Evolutionary conservation across 2,329 filamentous ascomycete species (phyloP).

Genomic region (Cladosporium sp.): DNA sequence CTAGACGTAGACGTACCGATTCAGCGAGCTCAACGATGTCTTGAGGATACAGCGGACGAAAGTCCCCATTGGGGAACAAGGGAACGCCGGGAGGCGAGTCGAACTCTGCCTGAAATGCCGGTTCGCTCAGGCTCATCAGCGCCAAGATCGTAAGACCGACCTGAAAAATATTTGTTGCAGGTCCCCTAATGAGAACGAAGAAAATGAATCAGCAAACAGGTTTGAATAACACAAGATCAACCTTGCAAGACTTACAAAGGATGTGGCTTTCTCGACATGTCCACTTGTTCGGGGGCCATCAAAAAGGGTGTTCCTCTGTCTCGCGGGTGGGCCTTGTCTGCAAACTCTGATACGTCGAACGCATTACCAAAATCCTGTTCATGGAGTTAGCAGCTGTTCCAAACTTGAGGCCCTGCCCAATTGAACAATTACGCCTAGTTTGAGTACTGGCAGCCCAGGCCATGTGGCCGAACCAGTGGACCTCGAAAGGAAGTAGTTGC

Average conservation of each 20-base stretch:
- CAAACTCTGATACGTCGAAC: not conserved
- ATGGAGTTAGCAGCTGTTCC: too few species aligned
- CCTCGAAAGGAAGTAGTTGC: not conserved
- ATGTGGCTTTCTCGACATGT: too few species aligned
- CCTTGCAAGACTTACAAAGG: too few species aligned
- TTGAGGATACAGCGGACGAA: not conserved
- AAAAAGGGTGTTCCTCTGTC: not conserved
- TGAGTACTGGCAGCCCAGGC: not conserved
- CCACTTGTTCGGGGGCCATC: constrained; percentile 1
- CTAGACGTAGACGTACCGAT: too few species aligned
- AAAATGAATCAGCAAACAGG: too few species aligned
- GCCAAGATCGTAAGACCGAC: not conserved
- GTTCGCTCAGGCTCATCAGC: not conserved
- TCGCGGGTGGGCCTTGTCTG: not conserved
- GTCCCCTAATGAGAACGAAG: too few species aligned
- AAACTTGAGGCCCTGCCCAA: too few species aligned
- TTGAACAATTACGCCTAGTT: too few species aligned
- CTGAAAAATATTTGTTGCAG: constrained; percentile 1
- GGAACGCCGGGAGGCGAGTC: not conserved
- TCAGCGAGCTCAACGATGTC: not conserved
- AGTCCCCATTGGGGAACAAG: not conserved
- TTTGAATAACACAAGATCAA: too few species aligned
- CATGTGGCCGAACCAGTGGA: not conserved
- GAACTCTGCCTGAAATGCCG: not conserved
- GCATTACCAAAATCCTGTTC: constrained; percentile 6